Conservation (phyloP, 805 yeast species). For the Hanseniaspora clermontiae region DNA sequence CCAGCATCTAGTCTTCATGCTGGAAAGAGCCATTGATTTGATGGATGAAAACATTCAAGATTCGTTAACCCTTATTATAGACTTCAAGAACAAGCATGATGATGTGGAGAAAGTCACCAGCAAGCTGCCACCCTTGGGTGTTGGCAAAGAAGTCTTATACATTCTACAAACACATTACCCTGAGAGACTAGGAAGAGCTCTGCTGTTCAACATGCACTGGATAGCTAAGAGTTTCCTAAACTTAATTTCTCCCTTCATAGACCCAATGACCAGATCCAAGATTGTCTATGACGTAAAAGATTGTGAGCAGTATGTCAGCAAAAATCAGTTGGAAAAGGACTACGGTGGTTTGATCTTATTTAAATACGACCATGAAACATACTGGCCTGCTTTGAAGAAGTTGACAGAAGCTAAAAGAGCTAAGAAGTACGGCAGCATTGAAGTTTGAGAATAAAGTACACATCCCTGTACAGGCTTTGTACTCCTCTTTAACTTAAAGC, state of each 20-base stretch:
- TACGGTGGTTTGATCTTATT: constrained; percentile 83
- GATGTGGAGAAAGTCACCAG: constrained; percentile 42
- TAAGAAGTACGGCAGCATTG: neutral
- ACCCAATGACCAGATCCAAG: constrained; percentile 88
- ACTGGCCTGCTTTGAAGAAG: constrained; percentile 43
- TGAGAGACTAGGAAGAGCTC: constrained; percentile 86
- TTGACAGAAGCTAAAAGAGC: constrained; percentile 2
- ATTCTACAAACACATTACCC: constrained; percentile 96
- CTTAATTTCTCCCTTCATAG: constrained; percentile 88
- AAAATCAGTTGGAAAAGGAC: constrained; percentile 63
- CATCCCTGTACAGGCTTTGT: too few species aligned
- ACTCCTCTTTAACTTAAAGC: too few species aligned
- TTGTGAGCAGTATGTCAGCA: constrained; percentile 58
- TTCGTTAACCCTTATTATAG: constrained; percentile 78
- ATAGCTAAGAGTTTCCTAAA: constrained; percentile 70
- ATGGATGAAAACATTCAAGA: constrained; percentile 92
- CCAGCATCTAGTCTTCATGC: constrained; percentile 86
- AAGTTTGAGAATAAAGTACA: neutral
- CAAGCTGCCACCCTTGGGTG: constrained; percentile 77
- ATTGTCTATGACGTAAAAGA: constrained; percentile 85
- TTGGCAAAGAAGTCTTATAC: constrained; percentile 82
- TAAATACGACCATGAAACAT: constrained; percentile 62
- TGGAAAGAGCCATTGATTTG: constrained; percentile 82
- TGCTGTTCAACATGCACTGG: constrained; percentile 86
- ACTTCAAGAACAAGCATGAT: constrained; percentile 59